Evolutionary conservation across 2,329 filamentous ascomycete genomes (phyloP), one percentile per base, ranked within the genome.

Genomic region (Pseudogymnoascus sp.): DNA sequence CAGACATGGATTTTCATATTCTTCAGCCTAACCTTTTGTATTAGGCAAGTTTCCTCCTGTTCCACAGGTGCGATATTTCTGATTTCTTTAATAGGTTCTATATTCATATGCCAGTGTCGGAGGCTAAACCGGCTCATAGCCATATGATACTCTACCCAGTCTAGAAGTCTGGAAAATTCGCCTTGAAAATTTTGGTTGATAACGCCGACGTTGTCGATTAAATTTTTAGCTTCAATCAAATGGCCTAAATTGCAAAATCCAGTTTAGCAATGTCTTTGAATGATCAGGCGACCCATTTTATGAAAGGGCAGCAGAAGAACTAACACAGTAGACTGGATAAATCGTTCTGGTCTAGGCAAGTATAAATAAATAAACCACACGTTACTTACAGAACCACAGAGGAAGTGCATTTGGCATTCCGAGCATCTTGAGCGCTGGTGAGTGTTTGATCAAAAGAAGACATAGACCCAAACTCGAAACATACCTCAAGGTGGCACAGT

Each of bases 401-500:
- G 66, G 61, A 63, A 63, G 8, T 60, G 56, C 36, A 66, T 65
- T 59, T 63, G 65, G 64, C 62, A 65, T 68, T 62, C 60, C 66
- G 28, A 67, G 61, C 66, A 68, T 66, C 66, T 68, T 59, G 37
- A 66, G 65, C 36, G 40, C 64, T 63, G n/a, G 63, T 68, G 16
- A 68, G 65, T 66, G 59, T 53, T 65, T 62, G 60, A 62, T 62
- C 53, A 43, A 64, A 66, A 61, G 12, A n/a, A 25, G 59, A 64
- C 43, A 63, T 60, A 64, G 25, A 65, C 31, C 49, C 43, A 64
- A 25, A 53, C 62, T 65, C 42, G 56, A 62, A 62, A 68, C 65
- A 65, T 66, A 67, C 66, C 66, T 68, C 64, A 67, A 67, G 63
- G 60, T 68, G 66, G 64, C 66, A 67, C 63, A 68, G 62, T 66